Conservation (phyloP, 1,284 basidiomycete genomes). For the Fomitopsis palustris region DNA sequence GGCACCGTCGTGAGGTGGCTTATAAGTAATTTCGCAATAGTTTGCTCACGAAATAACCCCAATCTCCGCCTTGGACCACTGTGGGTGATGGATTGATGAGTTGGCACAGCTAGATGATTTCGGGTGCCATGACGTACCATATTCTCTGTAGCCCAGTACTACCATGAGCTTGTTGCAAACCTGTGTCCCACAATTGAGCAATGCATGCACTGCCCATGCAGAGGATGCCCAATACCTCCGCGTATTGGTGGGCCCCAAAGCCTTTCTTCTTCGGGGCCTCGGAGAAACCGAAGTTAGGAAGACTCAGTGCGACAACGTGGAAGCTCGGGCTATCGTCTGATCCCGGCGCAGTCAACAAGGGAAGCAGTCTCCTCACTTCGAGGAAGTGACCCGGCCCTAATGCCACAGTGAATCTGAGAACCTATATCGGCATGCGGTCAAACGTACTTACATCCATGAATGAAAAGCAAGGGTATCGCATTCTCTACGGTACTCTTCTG, state of each 20-base stretch:
- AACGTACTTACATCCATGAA: conserved; percentile 45
- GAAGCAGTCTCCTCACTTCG: conserved; percentile 34
- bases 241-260: conserved; percentile 30
- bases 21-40: neutral
- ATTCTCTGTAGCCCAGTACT: conserved; percentile 42
- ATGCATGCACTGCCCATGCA: neutral
- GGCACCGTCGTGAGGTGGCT: neutral
- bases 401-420: neutral
- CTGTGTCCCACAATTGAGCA: conserved; percentile 15
- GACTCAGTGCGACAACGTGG: conserved; percentile 42
- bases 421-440: too few relatives aligned
- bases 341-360: conserved; percentile 20
- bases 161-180: conserved; percentile 44
- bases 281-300: conserved; percentile 40
- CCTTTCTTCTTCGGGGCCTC: conserved; percentile 31
- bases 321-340: conserved; percentile 32
- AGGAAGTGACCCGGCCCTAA: conserved; percentile 44
- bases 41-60: conserved; percentile 36
- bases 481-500: conserved; percentile 35
- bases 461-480: conserved; percentile 48
- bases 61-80: conserved; percentile 48
- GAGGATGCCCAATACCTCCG: conserved; percentile 12
- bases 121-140: conserved; percentile 30
- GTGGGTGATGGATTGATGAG: neutral
- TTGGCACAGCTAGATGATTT: too few relatives aligned